Base-by-base conservation (phyloP, 2,329 filamentous ascomycete species). In the Sporothrix curviconia region DNA sequence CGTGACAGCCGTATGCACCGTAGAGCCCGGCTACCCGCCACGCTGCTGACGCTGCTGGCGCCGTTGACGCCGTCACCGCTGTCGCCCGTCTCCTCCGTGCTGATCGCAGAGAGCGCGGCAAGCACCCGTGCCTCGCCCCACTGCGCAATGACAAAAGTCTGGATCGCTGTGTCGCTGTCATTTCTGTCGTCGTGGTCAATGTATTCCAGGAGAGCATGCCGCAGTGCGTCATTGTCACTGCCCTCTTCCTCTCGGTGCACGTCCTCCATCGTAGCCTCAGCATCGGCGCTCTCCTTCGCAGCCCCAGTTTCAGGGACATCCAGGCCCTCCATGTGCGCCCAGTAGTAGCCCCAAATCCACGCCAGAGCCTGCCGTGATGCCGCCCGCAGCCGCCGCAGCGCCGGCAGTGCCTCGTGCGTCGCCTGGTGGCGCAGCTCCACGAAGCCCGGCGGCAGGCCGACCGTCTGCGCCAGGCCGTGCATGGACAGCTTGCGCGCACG, bases 281-380 rank as follows among this genome's bases (percentile, higher is more conserved):
- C 39, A 3, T 24, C 55, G 12, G 28, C 52, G 12, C 32, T 54
- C n/a, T 19, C 34, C 15, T 24, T 60, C 56, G 24, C 57, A 5
- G 14, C 59, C 15, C 59, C 50, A 15, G 30, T 37, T 8, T 14
- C 56, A 0, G 46, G 59, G 14, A 39, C 58, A 5, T 39, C 59
- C 9, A 17, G 47, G 3, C 17, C 61, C 6, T 50, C 57, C 19
- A 83, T 68, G 43, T 79, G 73, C 65, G 71, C 73, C 92, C 92
- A 97, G 74, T 95, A 96, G 70, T 89, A 89, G 55, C 85, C 79
- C 89, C 90, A 96, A 53, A 96, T 84, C 92, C 92, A 96, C 44
- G 78, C 76, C 61, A 96, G 76, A 1, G 87, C 89, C 64, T 86
- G 83, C 61, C 78, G 74, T 1, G 87, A 83, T 1, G 87, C 87